Evolutionary conservation across 495 filamentous ascomycete genomes (phyloP), one percentile per base, ranked within the genome.

Genomic region (Aspergillus leporis): DNA sequence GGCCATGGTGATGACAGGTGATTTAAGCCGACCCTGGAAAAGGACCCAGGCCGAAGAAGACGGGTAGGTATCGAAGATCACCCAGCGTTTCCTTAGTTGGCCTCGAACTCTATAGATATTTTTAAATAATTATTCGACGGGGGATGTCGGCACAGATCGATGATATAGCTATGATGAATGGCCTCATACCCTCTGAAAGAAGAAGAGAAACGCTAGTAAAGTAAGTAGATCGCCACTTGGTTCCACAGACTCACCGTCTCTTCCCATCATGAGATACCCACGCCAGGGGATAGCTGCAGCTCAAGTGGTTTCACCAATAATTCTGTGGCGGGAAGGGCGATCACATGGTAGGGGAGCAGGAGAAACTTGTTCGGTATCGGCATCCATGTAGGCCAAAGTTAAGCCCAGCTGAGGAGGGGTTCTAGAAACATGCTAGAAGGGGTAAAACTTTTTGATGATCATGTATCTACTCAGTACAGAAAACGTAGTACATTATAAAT

Each of bases 341-440:
- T 61, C 52, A 61, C 52, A 55, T 61, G 58, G 34, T 21, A n/a
- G 41, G 41, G n/a, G 41, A 45, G 14, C 8, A 9, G 5, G n/a
- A 45, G 18, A 45, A n/a, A 18, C 6, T n/a, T 21, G 14, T 45
- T 18, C 41, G 18, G 16, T 45, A n/a, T 18, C 41, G 18, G 16
- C 19, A n/a, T 28, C 25, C 25, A 28, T 28, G 25, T 28, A 28
- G 25, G 25, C n/a, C 25, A 28, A 28, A 3, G 6, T 28, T 28
- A 28, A 28, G n/a, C 25, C 25, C 25, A 28, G 16, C 8, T 21
- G n/a, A 21, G 21, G 52, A 32, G 18, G 21, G 40, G 41, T 62
- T 62, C 60, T 62, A 58, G 60, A 62, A 62, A 56, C 50, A 21
- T 58, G 58, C 61, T 61, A 34, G 49, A 62, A 56, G 32, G 13